Conservation (phyloP, 192 early-diverging fungal species). For the Backusella tarrabulga region DNA sequence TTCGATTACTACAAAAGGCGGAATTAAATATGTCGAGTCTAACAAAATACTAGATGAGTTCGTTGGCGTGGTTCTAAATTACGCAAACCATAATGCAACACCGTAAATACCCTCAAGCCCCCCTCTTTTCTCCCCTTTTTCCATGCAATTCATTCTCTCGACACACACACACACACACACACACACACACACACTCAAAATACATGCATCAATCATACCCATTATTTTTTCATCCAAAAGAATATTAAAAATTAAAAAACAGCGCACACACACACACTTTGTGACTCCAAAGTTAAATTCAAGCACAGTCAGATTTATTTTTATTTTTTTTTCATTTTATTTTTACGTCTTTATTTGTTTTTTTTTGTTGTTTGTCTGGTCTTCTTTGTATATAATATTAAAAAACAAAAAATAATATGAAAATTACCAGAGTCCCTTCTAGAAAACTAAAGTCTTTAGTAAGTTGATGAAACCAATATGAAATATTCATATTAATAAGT, state of each 20-base stretch:
- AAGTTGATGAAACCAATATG: conserved; percentile 20
- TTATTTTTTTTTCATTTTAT: not conserved
- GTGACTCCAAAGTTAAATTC: not conserved
- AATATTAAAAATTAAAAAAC: not conserved
- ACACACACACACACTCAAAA: not conserved
- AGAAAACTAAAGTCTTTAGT: conserved; percentile 60
- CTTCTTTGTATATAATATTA: not conserved
- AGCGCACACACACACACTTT: not conserved
- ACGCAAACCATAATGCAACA: conserved; percentile 19
- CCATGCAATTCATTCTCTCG: not conserved
- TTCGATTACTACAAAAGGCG: conserved; percentile 20
- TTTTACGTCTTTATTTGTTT: not conserved
- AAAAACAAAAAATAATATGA: conserved; percentile 27
- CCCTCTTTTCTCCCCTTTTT: not conserved
- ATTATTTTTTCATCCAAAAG: not conserved
- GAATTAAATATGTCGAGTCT: conserved; percentile 25
- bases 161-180: not conserved
- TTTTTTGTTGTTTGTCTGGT: not conserved
- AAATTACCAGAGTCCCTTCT: conserved; percentile 61
- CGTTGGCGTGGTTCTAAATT: conserved; percentile 23
- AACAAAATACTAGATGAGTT: conserved; percentile 24
- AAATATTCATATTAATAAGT: conserved; percentile 14
- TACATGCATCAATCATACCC: conserved; percentile 5
- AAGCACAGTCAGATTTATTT: not conserved
- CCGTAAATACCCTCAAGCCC: not conserved